Conservation (phyloP, 768 basidiomycete species). For the Boletus eberwhitei region DNA sequence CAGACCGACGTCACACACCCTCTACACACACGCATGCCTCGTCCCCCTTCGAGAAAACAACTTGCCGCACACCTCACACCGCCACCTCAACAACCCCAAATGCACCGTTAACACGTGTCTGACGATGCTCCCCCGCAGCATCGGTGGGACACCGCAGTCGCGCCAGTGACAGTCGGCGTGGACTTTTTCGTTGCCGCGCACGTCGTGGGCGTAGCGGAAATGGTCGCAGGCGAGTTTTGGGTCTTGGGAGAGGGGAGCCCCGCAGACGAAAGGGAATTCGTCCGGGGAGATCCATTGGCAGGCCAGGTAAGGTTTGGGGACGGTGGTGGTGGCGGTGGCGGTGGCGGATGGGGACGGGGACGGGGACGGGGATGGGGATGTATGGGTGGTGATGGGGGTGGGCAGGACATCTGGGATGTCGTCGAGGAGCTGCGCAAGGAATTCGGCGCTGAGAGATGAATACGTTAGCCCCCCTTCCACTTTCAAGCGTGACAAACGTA, state of each 20-base stretch:
- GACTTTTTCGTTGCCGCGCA: conserved; percentile 19
- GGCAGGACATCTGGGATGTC: conserved; percentile 2
- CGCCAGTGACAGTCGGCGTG: conserved; percentile 10
- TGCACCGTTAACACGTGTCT: conserved; percentile 21
- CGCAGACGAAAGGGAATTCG: background rate
- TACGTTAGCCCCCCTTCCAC: background rate
- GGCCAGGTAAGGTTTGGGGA: background rate
- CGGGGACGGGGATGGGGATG: no score
- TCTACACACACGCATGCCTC: conserved; percentile 5
- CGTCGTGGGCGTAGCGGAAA: conserved; percentile 8
- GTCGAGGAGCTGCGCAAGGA: conserved; percentile 10
- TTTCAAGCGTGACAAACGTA: background rate
- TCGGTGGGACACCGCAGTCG: conserved; percentile 8
- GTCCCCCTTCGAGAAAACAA: conserved; percentile 17
- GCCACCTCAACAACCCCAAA: conserved; percentile 12
- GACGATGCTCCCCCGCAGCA: conserved; percentile 20
- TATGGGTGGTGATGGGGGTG: background rate
- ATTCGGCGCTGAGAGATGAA: conserved; percentile 3
- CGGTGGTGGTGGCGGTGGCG: background rate
- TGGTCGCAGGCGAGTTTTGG: conserved; percentile 5
- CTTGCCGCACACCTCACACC: conserved; percentile 11
- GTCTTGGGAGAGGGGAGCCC: conserved; percentile 1
- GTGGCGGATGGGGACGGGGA: background rate
- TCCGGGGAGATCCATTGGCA: conserved; percentile 12
- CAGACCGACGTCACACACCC: background rate